Evolutionary conservation across 2,329 filamentous ascomycete genomes (phyloP), one percentile per base, ranked within the genome.

Genomic region (Graphiopsis chlorocephala): DNA sequence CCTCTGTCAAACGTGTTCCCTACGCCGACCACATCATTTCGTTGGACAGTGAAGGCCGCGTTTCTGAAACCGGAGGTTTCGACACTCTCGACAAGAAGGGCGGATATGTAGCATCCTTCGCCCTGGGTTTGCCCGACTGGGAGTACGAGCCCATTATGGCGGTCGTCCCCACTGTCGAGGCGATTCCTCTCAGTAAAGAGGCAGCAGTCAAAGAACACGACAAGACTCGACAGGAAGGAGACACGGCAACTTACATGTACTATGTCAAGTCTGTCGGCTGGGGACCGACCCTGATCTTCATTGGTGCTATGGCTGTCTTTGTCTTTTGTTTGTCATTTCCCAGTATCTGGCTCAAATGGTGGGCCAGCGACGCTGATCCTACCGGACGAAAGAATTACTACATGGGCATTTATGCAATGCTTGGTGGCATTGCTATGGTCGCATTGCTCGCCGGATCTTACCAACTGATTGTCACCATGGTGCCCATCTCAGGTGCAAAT

Each of bases 391-490:
- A 55, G 23, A 62, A 64, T 23, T 58, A 57, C 25, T 59, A 59
- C 38, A 57, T 59, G 62, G 62, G 55, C 63, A 48, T 68, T 64
- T 55, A 70, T 72, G 50, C 71, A 67, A 12, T 53, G 67, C 25
- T 61, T 69, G 29, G 71, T 61, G 28, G 50, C 20, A 79, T 35
- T 75, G 75, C 65, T 65, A 76, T 20, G 68, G 72, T 15, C 61
- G 75, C 50, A 74, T 72, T 64, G 72, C 72, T 64, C 75, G 75
- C 73, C 53, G 57, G 59, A 69, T 66, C 65, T 68, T 69, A 78
- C 75, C 79, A 83, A 71, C 76, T 85, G 67, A 81, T 85, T 55
- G 80, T 85, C 33, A 80, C 75, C 3, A 84, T 85, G 80, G 81
- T 85, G 3, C 83, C 83, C 3, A 79, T 78, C 31, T 84, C 83